Conservation (phyloP, 345 rosid species). For the Pugionium cornutum region DNA sequence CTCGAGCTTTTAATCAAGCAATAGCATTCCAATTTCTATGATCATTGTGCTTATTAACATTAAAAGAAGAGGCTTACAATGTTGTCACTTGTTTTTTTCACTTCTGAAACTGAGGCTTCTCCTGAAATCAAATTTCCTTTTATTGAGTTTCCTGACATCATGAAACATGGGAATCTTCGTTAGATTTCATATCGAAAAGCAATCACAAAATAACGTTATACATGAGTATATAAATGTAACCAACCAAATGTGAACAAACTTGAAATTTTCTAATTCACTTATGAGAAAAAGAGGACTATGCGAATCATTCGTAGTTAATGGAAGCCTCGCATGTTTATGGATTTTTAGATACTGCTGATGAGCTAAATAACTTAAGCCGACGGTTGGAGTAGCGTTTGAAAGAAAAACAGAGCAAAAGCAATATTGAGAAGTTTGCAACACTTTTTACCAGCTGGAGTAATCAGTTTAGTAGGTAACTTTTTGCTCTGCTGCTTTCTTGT, state of each 20-base stretch:
- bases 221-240: no score
- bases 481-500: conserved; percentile 37
- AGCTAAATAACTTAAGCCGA: neutral
- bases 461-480: conserved; percentile 35
- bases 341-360: neutral
- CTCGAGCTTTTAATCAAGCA: neutral
- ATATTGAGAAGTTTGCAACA: conserved; percentile 12
- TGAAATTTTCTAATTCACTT: no score
- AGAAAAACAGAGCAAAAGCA: neutral
- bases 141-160: conserved; percentile 13
- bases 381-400: neutral
- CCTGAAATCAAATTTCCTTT: conserved; percentile 27
- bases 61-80: conserved; percentile 27
- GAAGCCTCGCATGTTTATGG: no score
- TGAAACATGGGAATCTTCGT: conserved; percentile 1
- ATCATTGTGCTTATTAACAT: neutral
- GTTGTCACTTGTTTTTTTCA: conserved; percentile 29
- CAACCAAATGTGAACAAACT: no score
- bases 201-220: no score
- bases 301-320: no score
- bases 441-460: conserved; percentile 45
- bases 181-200: no score
- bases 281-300: no score
- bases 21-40: neutral
- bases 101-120: conserved; percentile 37